These are phyloP conservation scores for Stereocaulon alpinum DNA, from an alignment of 495 filamentous ascomycete species.

Conservation along the genomic window DNA sequence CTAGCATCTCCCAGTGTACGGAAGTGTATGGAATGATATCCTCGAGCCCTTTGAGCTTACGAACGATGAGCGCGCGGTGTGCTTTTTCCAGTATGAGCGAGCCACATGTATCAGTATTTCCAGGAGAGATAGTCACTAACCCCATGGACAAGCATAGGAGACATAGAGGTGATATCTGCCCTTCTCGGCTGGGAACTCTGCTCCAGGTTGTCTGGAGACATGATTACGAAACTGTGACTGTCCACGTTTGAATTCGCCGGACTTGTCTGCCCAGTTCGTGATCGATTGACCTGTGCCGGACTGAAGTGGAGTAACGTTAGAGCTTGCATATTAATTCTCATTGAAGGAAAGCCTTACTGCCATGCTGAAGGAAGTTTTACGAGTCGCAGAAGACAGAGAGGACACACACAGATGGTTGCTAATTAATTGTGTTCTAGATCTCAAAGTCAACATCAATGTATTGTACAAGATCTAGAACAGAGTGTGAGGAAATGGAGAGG, in stretches of 20 bases:
- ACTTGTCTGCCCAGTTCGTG: conserved; percentile 71
- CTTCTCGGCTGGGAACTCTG: conserved; percentile 57
- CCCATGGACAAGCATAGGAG: conserved; percentile 65
- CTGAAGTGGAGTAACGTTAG: conserved; percentile 11
- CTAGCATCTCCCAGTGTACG: conserved; percentile 58
- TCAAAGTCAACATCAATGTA: neutral
- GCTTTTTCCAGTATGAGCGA: conserved; percentile 29
- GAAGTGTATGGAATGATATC: conserved; percentile 54
- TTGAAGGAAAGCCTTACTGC: conserved; percentile 4
- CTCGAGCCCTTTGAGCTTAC: conserved; percentile 58
- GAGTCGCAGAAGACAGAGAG: neutral
- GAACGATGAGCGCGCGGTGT: conserved; percentile 55
- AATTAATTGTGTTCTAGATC: neutral
- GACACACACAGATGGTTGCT: neutral
- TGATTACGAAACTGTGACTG: conserved; percentile 59
- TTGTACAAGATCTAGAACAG: neutral
- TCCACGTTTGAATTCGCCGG: conserved; percentile 84
- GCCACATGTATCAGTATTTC: neutral
- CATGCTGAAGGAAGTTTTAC: neutral
- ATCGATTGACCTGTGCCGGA: conserved; percentile 43
- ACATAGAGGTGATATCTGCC: conserved; percentile 63
- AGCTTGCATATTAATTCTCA: neutral
- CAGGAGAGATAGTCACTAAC: conserved; percentile 28
- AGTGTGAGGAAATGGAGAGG: neutral
- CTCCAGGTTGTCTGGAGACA: conserved; percentile 53